Conservation (phyloP, 768 basidiomycete genomes). For the Phlebiopsis gigantea region DNA sequence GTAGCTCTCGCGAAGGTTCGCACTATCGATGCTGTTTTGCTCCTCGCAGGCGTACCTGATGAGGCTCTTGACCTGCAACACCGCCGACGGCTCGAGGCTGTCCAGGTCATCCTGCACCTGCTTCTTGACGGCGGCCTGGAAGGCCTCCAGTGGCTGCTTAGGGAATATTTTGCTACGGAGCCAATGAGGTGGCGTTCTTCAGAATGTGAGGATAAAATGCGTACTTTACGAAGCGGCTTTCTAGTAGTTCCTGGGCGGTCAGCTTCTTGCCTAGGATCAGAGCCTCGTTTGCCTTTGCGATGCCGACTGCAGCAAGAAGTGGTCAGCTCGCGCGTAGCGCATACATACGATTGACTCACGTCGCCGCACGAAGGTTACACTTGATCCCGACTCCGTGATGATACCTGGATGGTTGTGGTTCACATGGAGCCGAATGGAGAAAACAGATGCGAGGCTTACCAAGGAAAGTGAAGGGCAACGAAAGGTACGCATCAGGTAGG, state of each 20-base stretch:
- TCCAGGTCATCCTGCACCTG: conserved; percentile 49
- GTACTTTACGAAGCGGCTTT: conserved; percentile 64
- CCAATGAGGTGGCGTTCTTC: too few species aligned
- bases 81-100: conserved; percentile 50
- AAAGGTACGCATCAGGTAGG: conserved; percentile 55
- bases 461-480: conserved; percentile 63
- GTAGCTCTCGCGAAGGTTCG: conserved; percentile 65
- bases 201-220: too few species aligned
- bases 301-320: conserved; percentile 44
- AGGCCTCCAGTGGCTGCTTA: conserved; percentile 41
- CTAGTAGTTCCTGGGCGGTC: conserved; percentile 47
- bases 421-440: neutral
- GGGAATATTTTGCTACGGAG: conserved; percentile 61
- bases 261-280: conserved; percentile 69
- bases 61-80: conserved; percentile 48
- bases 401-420: conserved; percentile 38
- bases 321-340: neutral
- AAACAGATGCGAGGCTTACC: too few species aligned
- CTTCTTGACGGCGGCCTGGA: conserved; percentile 47
- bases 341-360: conserved; percentile 33
- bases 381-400: conserved; percentile 63
- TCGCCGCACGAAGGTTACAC: conserved; percentile 61
- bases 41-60: conserved; percentile 53
- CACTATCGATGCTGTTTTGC: conserved; percentile 58
- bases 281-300: conserved; percentile 65